Evolutionary conservation across 1,284 basidiomycete species (phyloP).

Genomic region (Termitomyces sp.): DNA sequence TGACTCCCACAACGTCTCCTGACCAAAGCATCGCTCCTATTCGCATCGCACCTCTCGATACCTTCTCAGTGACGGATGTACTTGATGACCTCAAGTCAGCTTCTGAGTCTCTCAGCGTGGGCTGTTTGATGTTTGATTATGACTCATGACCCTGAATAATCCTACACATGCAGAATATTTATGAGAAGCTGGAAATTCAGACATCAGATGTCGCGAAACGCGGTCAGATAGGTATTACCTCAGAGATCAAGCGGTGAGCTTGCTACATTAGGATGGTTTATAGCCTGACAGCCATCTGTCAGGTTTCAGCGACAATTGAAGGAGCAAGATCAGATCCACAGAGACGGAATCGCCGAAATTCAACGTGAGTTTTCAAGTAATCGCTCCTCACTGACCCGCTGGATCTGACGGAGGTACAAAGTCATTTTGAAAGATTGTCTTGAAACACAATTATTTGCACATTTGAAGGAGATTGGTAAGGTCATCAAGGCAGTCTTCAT

Average conservation of each 20-base stretch:
- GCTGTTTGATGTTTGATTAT: not conserved
- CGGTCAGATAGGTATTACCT: constrained; percentile 21
- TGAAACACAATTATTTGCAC: constrained; percentile 36
- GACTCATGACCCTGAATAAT: not conserved
- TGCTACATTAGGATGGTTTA: not conserved
- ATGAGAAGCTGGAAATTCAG: constrained; percentile 25
- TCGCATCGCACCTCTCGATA: constrained; percentile 13
- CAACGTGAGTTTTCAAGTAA: constrained; percentile 27
- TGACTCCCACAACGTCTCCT: constrained; percentile 12
- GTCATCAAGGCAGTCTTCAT: not conserved
- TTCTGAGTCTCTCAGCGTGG: constrained; percentile 18
- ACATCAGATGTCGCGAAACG: constrained; percentile 24
- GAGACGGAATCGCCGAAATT: constrained; percentile 42
- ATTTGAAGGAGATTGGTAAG: constrained; percentile 40
- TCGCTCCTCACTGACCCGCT: not conserved
- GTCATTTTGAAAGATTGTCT: constrained; percentile 43
- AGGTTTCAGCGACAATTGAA: constrained; percentile 41
- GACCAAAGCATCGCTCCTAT: not conserved
- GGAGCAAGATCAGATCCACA: constrained; percentile 37
- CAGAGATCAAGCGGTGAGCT: constrained; percentile 21
- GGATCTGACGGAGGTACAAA: constrained; percentile 15
- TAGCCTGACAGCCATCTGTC: not conserved
- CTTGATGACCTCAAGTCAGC: constrained; percentile 15
- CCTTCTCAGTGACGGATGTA: constrained; percentile 15
- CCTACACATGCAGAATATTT: constrained; percentile 17